phyloP scores from a whole-genome alignment of 2,329 filamentous ascomycete genomes.

The Pseudogymnoascus sp. region DNA sequence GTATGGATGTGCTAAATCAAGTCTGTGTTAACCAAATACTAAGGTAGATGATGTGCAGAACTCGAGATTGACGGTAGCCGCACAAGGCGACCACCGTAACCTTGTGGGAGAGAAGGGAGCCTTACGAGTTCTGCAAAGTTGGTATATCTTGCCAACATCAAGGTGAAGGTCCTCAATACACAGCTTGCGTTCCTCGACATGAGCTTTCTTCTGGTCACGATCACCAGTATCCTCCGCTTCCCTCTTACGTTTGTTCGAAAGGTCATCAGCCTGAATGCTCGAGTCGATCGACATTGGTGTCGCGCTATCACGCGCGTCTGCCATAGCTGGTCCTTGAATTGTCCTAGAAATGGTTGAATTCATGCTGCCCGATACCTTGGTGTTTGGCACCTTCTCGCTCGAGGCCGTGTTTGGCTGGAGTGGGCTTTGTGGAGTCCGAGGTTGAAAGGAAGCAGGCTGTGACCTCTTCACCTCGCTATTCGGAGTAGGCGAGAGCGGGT shows the following conservation, averaged over 20 bases:
- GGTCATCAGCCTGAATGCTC: slow-evolving; percentile 40
- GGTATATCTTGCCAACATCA: slow-evolving; percentile 59
- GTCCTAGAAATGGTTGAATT: slow-evolving; percentile 1
- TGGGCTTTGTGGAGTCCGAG: slow-evolving; percentile 59
- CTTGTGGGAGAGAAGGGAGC: slow-evolving; percentile 36
- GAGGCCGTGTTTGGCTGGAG: slow-evolving; percentile 5
- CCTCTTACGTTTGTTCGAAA: slow-evolving; percentile 55
- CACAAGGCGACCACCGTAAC: neutral
- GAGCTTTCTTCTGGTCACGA: slow-evolving; percentile 52
- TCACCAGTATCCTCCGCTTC: slow-evolving; percentile 46
- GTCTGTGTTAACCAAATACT: slow-evolving; percentile 28
- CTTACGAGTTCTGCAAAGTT: slow-evolving; percentile 61
- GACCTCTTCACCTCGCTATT: slow-evolving; percentile 7
- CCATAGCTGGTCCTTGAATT: neutral
- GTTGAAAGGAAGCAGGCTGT: slow-evolving; percentile 52
- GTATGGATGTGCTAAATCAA: slow-evolving; percentile 23
- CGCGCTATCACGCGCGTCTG: neutral
- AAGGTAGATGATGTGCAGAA: slow-evolving; percentile 16
- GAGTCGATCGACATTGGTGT: neutral
- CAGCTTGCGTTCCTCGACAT: slow-evolving; percentile 51
- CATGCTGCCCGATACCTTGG: neutral
- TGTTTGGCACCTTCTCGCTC: neutral
- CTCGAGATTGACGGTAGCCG: neutral
- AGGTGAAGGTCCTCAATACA: slow-evolving; percentile 57
- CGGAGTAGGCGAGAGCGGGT: slow-evolving; percentile 5